Conservation (phyloP, 768 basidiomycete genomes). For the Boletus vermiculosoides region DNA sequence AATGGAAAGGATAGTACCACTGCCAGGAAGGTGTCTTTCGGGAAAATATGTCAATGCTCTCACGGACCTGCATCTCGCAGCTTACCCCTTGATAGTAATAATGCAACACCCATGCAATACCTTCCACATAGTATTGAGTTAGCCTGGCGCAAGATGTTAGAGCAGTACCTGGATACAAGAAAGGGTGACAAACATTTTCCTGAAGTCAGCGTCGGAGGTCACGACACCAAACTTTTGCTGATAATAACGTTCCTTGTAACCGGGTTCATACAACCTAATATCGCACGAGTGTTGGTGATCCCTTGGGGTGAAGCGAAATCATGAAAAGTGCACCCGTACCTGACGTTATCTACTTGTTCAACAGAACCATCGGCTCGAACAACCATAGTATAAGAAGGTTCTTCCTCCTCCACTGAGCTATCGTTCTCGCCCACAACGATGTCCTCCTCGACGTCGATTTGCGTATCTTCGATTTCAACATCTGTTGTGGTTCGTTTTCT, state of each 20-base stretch:
- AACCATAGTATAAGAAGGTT: conserved; percentile 57
- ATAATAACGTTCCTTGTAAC: conserved; percentile 95
- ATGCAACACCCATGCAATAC: conserved; percentile 90
- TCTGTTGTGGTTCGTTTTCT: conserved; percentile 47
- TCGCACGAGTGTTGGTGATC: conserved; percentile 1
- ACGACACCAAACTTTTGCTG: conserved; percentile 86
- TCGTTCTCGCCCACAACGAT: conserved; percentile 37
- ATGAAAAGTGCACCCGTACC: conserved; percentile 49
- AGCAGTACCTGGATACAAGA: neutral
- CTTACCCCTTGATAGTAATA: conserved; percentile 98
- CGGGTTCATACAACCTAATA: conserved; percentile 88
- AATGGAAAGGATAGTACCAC: conserved; percentile 99
- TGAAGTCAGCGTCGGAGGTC: conserved; percentile 66
- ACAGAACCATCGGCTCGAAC: conserved; percentile 92
- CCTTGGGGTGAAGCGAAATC: neutral
- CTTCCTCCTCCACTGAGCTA: conserved; percentile 47
- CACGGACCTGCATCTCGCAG: conserved; percentile 5
- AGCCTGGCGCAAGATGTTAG: conserved; percentile 47
- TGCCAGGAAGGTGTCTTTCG: conserved; percentile 88
- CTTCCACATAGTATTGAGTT: conserved; percentile 85
- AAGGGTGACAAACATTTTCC: conserved; percentile 57
- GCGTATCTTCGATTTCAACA: conserved; percentile 42
- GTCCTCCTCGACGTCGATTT: conserved; percentile 29
- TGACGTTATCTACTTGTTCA: conserved; percentile 90
- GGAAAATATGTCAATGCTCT: conserved; percentile 20